A percentile compares a stretch with the other conserved stretches of the same genome.
These are phyloP conservation scores for Mycena crocata DNA, from an alignment of 768 basidiomycete species.

Conservation along the genomic window DNA sequence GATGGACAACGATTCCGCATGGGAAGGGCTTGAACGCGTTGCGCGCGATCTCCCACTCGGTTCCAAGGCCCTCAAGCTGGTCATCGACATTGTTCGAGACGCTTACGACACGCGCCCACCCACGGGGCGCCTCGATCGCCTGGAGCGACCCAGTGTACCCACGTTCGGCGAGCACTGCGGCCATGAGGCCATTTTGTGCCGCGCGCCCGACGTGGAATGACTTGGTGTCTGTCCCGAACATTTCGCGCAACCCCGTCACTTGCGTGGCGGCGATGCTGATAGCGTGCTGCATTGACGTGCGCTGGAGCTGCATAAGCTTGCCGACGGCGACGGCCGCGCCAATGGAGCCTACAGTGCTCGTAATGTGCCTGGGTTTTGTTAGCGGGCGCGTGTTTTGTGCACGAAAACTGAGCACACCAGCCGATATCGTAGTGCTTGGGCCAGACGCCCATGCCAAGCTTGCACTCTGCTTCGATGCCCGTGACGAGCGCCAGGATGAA, in stretches of 20 bases:
- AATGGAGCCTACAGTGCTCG: slow-evolving; percentile 39
- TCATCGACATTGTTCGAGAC: slow-evolving; percentile 29
- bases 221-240: slow-evolving; percentile 40
- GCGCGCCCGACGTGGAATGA: slow-evolving; percentile 41
- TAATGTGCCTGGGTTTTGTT: slow-evolving; percentile 33
- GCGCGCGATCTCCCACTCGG: slow-evolving; percentile 32
- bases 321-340: slow-evolving; percentile 40
- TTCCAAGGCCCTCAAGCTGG: slow-evolving; percentile 28
- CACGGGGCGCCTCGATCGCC: slow-evolving; percentile 37
- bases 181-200: slow-evolving; percentile 37
- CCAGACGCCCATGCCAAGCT: slow-evolving; percentile 38
- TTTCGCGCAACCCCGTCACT: slow-evolving; percentile 39
- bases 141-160: slow-evolving; percentile 37
- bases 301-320: slow-evolving; percentile 34
- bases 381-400: neutral
- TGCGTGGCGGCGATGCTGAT: slow-evolving; percentile 39
- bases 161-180: slow-evolving; percentile 34
- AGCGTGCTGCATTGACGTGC: slow-evolving; percentile 36
- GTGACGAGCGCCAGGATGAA: slow-evolving; percentile 37
- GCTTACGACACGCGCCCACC: slow-evolving; percentile 40
- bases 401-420: slow-evolving; percentile 24
- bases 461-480: slow-evolving; percentile 39
- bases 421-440: slow-evolving; percentile 40
- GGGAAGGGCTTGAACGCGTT: slow-evolving; percentile 41
- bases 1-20: slow-evolving; percentile 41